Conservation (phyloP, 352 stramenopile genomes). For the Peronospora farinosa region DNA sequence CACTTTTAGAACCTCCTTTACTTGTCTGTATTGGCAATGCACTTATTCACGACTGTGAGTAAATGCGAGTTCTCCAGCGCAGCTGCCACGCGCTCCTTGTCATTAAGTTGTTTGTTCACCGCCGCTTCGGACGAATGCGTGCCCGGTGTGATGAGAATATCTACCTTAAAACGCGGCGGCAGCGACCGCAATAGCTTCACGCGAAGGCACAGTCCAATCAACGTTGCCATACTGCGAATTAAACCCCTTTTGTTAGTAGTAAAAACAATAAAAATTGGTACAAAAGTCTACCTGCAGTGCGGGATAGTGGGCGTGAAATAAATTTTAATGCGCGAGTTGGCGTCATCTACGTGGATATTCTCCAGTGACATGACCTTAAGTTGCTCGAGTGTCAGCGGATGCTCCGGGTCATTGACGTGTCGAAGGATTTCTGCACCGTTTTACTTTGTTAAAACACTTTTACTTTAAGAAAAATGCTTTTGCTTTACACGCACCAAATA, state of each 20-base stretch:
- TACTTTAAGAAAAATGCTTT: neutral
- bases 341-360: constrained; percentile 86
- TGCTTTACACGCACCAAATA: constrained; percentile 57
- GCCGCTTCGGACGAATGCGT: constrained; percentile 92
- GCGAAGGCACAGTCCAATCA: constrained; percentile 93
- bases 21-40: constrained; percentile 89
- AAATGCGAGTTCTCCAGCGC: constrained; percentile 95
- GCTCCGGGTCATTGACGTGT: constrained; percentile 91
- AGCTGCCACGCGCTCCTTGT: constrained; percentile 94
- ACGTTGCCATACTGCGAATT: constrained; percentile 88
- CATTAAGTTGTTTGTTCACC: constrained; percentile 96
- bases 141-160: constrained; percentile 91
- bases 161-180: constrained; percentile 89
- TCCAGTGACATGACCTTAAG: constrained; percentile 90
- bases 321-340: constrained; percentile 67
- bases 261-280: constrained; percentile 3
- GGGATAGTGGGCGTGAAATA: constrained; percentile 94
- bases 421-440: constrained; percentile 63
- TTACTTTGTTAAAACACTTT: constrained; percentile 4
- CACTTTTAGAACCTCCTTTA: constrained; percentile 17
- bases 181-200: constrained; percentile 95
- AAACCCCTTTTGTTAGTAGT: neutral
- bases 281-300: constrained; percentile 84
- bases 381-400: constrained; percentile 90
- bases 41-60: constrained; percentile 94